Evolutionary conservation across 345 rosid species (phyloP).

Genomic region (Camelina hispida): DNA sequence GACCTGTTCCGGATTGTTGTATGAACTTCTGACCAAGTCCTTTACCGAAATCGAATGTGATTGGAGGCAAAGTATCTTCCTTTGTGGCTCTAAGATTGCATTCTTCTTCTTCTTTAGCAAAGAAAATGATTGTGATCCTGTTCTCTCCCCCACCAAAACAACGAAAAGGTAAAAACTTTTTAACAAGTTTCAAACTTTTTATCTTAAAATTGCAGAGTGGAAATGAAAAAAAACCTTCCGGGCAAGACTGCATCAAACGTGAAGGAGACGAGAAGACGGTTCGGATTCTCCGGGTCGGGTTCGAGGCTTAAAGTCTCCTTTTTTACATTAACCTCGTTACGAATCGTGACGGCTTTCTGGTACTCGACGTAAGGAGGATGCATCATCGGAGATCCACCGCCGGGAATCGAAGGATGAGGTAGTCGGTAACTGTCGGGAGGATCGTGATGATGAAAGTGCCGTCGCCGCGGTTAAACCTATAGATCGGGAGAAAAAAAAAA

Average conservation of each 20-base stretch:
- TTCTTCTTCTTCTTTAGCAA: slow-evolving; percentile 65
- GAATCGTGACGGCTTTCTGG: slow-evolving; percentile 67
- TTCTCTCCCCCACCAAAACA: slow-evolving; percentile 3
- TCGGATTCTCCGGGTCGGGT: slow-evolving; percentile 63
- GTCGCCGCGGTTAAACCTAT: no score
- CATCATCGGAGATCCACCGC: slow-evolving; percentile 48
- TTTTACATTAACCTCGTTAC: slow-evolving; percentile 70
- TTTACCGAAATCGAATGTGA: slow-evolving; percentile 58
- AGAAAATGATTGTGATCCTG: slow-evolving; percentile 77
- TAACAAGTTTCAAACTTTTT: background rate
- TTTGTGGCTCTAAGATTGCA: slow-evolving; percentile 59
- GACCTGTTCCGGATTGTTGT: slow-evolving; percentile 76
- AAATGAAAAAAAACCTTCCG: slow-evolving; percentile 51
- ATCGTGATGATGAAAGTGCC: slow-evolving; percentile 33
- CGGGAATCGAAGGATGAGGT: slow-evolving; percentile 48
- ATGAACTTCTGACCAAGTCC: slow-evolving; percentile 83
- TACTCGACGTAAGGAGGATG: slow-evolving; percentile 63
- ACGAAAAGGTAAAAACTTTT: no score
- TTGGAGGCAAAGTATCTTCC: slow-evolving; percentile 57
- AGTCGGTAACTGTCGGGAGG: slow-evolving; percentile 2
- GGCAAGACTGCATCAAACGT: slow-evolving; percentile 73
- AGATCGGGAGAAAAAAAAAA: no score
- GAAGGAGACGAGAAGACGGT: slow-evolving; percentile 65
- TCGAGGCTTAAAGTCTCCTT: slow-evolving; percentile 67
- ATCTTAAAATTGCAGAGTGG: slow-evolving; percentile 1